These are phyloP conservation scores for Clonostachys sp. DNA, from an alignment of 2,329 filamentous ascomycete genomes.

Conservation along the genomic window DNA sequence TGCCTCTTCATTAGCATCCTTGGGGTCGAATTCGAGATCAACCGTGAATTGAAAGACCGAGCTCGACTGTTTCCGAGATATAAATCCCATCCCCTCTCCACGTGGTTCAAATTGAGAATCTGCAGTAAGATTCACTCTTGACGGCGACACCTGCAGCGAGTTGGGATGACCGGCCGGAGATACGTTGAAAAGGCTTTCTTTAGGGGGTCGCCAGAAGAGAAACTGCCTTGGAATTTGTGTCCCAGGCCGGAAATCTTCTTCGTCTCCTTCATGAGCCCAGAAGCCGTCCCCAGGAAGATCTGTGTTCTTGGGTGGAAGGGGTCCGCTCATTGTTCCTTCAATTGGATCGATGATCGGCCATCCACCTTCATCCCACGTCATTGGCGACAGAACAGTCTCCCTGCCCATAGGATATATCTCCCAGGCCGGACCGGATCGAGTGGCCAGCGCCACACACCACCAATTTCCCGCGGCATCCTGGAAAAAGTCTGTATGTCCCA, in stretches of 20 bases:
- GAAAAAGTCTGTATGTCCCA: conserved; percentile 39
- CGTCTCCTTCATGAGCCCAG: conserved; percentile 34
- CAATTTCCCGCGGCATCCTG: conserved; percentile 38
- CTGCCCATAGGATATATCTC: conserved; percentile 46
- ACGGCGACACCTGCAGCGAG: conserved; percentile 41
- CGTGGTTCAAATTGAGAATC: conserved; percentile 32
- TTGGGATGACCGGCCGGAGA: conserved; percentile 35
- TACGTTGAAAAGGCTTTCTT: conserved; percentile 34
- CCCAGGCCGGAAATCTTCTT: conserved; percentile 37
- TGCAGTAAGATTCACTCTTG: conserved; percentile 47
- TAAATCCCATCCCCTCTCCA: conserved; percentile 32
- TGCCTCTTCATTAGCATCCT: conserved; percentile 36
- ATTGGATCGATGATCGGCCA: conserved; percentile 34
- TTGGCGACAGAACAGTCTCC: conserved; percentile 42
- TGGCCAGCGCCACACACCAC: conserved; percentile 16
- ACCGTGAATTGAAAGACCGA: conserved; percentile 45
- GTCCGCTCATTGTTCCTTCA: conserved; percentile 18
- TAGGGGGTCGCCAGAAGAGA: conserved; percentile 50
- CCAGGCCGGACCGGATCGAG: conserved; percentile 23
- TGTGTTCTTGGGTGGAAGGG: conserved; percentile 23
- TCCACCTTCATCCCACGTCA: conserved; percentile 38
- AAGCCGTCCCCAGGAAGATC: conserved; percentile 27
- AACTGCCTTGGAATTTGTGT: conserved; percentile 46
- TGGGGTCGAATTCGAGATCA: conserved; percentile 35
- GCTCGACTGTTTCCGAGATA: conserved; percentile 48